These are phyloP conservation scores for Pestalotiopsis sp. DNA, from an alignment of 2,329 filamentous ascomycete species.

Conservation along the genomic window DNA sequence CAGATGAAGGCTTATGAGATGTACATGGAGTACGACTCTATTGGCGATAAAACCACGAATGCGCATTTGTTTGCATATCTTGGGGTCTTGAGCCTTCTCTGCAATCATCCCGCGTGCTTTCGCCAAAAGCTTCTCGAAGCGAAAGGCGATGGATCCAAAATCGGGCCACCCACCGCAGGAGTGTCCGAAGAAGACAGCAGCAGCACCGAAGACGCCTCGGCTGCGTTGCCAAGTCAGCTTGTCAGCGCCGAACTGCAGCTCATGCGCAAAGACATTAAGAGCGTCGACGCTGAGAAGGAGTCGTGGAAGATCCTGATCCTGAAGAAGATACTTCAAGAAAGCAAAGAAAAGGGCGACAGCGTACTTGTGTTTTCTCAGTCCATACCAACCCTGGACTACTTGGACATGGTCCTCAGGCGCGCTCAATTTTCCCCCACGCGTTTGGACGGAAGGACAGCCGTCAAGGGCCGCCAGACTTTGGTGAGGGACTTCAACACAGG, in stretches of 20 bases:
- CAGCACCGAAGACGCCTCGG: slow-evolving; percentile 13
- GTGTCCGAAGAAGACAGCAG: slow-evolving; percentile 6
- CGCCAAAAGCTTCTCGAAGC: slow-evolving; percentile 34
- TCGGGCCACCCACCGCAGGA: neutral
- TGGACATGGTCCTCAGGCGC: slow-evolving; percentile 58
- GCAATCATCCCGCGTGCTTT: slow-evolving; percentile 56
- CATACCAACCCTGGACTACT: slow-evolving; percentile 68
- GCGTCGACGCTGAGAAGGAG: slow-evolving; percentile 43
- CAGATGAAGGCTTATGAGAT: slow-evolving; percentile 66
- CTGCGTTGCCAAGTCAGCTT: slow-evolving; percentile 30
- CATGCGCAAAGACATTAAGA: slow-evolving; percentile 36
- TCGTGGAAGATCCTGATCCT: slow-evolving; percentile 73
- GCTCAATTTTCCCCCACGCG: slow-evolving; percentile 54
- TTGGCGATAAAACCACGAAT: slow-evolving; percentile 12
- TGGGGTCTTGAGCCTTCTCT: slow-evolving; percentile 47
- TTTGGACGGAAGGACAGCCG: slow-evolving; percentile 68
- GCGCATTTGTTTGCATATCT: slow-evolving; percentile 37
- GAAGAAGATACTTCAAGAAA: slow-evolving; percentile 69
- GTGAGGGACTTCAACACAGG: slow-evolving; percentile 71
- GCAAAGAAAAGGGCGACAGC: slow-evolving; percentile 66
- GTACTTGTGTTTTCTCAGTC: slow-evolving; percentile 81
- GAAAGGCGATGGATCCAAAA: slow-evolving; percentile 15
- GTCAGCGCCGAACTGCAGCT: slow-evolving; percentile 34
- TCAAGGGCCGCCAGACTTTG: slow-evolving; percentile 60
- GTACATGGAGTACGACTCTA: slow-evolving; percentile 37